These are phyloP conservation scores for Monosporozyma siamensis DNA, from an alignment of 805 yeast species.

Conservation along the genomic window DNA sequence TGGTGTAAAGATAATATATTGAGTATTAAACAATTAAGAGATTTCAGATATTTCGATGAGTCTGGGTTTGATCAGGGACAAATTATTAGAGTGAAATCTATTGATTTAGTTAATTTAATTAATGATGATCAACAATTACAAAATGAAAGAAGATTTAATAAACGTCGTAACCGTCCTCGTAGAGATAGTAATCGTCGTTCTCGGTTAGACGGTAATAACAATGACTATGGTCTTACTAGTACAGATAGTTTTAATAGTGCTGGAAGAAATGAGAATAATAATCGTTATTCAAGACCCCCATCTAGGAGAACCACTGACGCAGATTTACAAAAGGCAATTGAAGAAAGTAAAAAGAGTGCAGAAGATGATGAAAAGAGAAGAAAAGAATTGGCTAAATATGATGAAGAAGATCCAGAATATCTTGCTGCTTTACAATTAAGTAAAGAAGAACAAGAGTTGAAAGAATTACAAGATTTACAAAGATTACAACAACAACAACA, in stretches of 20 bases:
- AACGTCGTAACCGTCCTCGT: too few species aligned
- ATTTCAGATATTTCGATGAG: slow-evolving; percentile 77
- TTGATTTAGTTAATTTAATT: slow-evolving; percentile 71
- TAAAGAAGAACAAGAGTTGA: slow-evolving; percentile 27
- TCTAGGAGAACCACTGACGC: slow-evolving; percentile 38
- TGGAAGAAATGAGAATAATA: not conserved
- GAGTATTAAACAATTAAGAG: slow-evolving; percentile 81
- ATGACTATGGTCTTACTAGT: not conserved
- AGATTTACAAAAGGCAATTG: slow-evolving; percentile 72
- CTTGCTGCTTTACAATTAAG: slow-evolving; percentile 26
- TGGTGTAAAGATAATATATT: slow-evolving; percentile 90
- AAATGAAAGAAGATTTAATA: slow-evolving; percentile 47
- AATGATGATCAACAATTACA: slow-evolving; percentile 73
- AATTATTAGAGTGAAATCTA: slow-evolving; percentile 80
- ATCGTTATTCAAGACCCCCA: not conserved
- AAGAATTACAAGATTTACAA: slow-evolving; percentile 24
- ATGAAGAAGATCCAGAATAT: slow-evolving; percentile 23
- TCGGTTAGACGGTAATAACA: not conserved
- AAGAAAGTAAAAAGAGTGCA: slow-evolving; percentile 70
- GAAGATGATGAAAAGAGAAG: slow-evolving; percentile 67
- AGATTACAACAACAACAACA: slow-evolving; percentile 18
- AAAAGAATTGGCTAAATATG: slow-evolving; percentile 19
- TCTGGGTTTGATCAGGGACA: slow-evolving; percentile 79
- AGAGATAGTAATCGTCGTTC: not conserved
- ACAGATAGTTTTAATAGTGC: too few species aligned